Base-by-base conservation (phyloP, 768 basidiomycete species). In the Leucocoprinus sp. region DNA sequence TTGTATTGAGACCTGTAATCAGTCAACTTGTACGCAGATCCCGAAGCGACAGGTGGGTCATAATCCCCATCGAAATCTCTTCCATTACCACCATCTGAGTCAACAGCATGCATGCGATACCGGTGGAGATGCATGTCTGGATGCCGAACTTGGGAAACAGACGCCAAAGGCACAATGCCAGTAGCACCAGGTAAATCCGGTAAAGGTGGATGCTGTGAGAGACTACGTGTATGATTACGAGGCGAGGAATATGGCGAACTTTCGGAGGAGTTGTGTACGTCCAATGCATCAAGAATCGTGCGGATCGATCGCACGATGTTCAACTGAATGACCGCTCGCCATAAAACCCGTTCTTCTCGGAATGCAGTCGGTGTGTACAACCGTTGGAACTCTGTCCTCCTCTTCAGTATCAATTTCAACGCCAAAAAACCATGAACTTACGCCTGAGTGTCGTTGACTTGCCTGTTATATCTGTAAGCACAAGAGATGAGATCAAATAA, bases 371-470 rank as follows among this genome's bases (percentile, higher is more conserved):
- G 86, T 0, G 75, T 77, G 58, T 89, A 89, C 3, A 89, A 61
- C 24, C 72, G 69, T 59, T 90, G 87, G 53, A 83, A 90, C 55
- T 90, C 84, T 88, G 63, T 2, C 27, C 42, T 17, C 1, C 24
- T n/a, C 8, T 22, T 17, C 36, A n/a, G 15, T 9, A 8, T 5
- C 21, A 37, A 17, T 37, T 19, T 19, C 18, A 19, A 11, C 36
- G 5, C 18, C 36, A 5, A 12, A 11, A 37, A 5, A 37, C 4
- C 9, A 19, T 19, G 17, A 9, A 78, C 83, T 64, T 64, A 87
- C 84, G 87, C 58, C 86, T 70, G 26, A 89, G 68, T 1, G 86
- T 88, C 1, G 85, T 89, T 0, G 83, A 86, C 66, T 87, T 88
- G 50, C 84, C 84, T 86, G 49, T n/a, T 19, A 18, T 8, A 45